Evolutionary conservation across 345 rosid species (phyloP).

Genomic region (Pistacia atlantica): DNA sequence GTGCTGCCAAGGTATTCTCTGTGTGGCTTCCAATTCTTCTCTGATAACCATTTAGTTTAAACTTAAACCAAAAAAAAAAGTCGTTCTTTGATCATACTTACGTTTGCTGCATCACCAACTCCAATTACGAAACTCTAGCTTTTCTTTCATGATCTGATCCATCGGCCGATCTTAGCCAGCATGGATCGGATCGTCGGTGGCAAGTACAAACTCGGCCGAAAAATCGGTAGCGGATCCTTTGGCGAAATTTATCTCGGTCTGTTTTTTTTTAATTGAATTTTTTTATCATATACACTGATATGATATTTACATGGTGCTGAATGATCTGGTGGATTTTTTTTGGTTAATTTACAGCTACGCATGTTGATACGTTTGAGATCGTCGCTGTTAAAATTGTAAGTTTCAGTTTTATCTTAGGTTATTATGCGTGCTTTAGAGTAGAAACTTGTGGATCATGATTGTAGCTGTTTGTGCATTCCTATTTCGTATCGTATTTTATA

Average conservation of each 20-base stretch:
- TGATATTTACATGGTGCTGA: neutral
- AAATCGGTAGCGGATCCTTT: slow-evolving; percentile 96
- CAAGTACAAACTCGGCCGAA: slow-evolving; percentile 85
- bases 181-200: slow-evolving; percentile 89
- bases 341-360: slow-evolving; percentile 59
- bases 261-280: neutral
- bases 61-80: neutral
- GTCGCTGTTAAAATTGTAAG: slow-evolving; percentile 96
- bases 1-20: slow-evolving; percentile 8
- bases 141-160: slow-evolving; percentile 33
- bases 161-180: slow-evolving; percentile 20
- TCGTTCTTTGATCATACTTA: neutral
- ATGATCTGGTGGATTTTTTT: slow-evolving; percentile 7
- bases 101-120: slow-evolving; percentile 1
- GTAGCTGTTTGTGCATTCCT: slow-evolving; percentile 7
- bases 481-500: neutral
- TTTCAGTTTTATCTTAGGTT: slow-evolving; percentile 12
- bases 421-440: neutral
- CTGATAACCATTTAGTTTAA: neutral
- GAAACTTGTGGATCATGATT: neutral
- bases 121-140: neutral
- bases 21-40: slow-evolving; percentile 29
- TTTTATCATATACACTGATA: neutral
- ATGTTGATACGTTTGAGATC: slow-evolving; percentile 84
- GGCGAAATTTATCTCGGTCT: slow-evolving; percentile 94